Evolutionary conservation across 2,329 filamentous ascomycete species (phyloP).

Genomic region (Verticillium klebahnii): DNA sequence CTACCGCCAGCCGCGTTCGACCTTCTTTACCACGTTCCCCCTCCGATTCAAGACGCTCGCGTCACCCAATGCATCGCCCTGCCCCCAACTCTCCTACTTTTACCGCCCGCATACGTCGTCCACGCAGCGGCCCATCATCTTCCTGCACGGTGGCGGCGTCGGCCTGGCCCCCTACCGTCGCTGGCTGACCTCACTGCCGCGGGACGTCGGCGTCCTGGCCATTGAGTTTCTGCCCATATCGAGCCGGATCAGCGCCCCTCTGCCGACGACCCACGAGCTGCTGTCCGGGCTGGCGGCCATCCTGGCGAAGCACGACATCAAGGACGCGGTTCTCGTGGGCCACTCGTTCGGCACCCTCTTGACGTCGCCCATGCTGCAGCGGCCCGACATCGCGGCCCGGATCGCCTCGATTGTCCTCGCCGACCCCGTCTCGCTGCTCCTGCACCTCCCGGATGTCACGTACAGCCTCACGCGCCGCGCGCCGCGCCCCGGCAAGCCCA

Average conservation of each 20-base stretch:
- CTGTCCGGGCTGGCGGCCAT: conserved; percentile 31
- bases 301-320: conserved; percentile 51
- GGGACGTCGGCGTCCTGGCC: conserved; percentile 56
- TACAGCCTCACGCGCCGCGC: conserved; percentile 62
- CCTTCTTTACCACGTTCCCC: conserved; percentile 50
- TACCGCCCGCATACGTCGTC: conserved; percentile 57
- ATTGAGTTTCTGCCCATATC: conserved; percentile 64
- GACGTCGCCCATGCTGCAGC: conserved; percentile 38
- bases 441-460: conserved; percentile 65
- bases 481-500: conserved; percentile 43
- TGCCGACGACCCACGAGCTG: conserved; percentile 12
- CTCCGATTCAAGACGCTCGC: conserved; percentile 48
- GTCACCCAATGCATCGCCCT: conserved; percentile 40
- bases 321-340: conserved; percentile 55
- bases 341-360: conserved; percentile 65
- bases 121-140: conserved; percentile 55
- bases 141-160: conserved; percentile 68
- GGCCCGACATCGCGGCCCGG: conserved; percentile 31
- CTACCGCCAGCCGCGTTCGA: conserved; percentile 28
- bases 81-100: conserved; percentile 57
- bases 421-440: conserved; percentile 63
- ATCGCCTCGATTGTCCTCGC: conserved; percentile 44
- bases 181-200: conserved; percentile 46
- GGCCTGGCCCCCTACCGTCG: conserved; percentile 59
- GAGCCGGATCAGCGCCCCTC: conserved; percentile 51